Percentiles rank a stretch among this genome's conserved stretches.
These are phyloP conservation scores for Neostapfia colusana DNA, from an alignment of 176 grass and related monocot genomes.

Conservation along the genomic window DNA sequence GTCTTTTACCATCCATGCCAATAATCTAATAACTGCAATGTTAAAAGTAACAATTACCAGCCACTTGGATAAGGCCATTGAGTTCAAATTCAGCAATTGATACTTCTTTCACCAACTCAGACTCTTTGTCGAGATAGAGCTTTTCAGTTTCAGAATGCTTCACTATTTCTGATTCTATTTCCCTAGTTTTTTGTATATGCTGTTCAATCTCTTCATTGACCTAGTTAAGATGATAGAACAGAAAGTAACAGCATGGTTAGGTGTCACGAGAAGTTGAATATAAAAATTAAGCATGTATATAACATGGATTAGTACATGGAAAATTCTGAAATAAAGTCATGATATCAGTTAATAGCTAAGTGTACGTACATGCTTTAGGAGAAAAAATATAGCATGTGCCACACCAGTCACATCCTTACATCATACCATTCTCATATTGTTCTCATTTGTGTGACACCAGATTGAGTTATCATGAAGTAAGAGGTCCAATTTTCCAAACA, in stretches of 20 bases:
- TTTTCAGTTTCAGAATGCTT: conserved; percentile 78
- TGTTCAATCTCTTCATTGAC: conserved; percentile 86
- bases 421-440: background rate
- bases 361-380: background rate
- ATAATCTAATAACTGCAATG: background rate
- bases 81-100: conserved; percentile 59
- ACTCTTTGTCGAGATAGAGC: conserved; percentile 55
- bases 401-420: conserved; percentile 2
- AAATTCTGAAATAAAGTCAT: background rate
- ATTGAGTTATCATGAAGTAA: conserved; percentile 19
- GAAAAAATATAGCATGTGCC: conserved; percentile 6
- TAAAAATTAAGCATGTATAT: conserved; percentile 6
- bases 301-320: conserved; percentile 1
- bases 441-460: background rate
- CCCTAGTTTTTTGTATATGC: conserved; percentile 76
- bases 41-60: conserved; percentile 50
- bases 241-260: conserved; percentile 3
- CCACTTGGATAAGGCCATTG: conserved; percentile 60
- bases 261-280: conserved; percentile 16
- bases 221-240: conserved; percentile 38
- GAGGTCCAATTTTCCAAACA: background rate
- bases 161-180: conserved; percentile 77
- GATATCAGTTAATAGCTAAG: conserved; percentile 3
- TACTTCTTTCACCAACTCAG: conserved; percentile 51
- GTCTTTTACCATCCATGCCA: background rate